phyloP scores from a whole-genome alignment of 2,329 filamentous ascomycete genomes.

The Neophaeococcomyces mojaviensis region DNA sequence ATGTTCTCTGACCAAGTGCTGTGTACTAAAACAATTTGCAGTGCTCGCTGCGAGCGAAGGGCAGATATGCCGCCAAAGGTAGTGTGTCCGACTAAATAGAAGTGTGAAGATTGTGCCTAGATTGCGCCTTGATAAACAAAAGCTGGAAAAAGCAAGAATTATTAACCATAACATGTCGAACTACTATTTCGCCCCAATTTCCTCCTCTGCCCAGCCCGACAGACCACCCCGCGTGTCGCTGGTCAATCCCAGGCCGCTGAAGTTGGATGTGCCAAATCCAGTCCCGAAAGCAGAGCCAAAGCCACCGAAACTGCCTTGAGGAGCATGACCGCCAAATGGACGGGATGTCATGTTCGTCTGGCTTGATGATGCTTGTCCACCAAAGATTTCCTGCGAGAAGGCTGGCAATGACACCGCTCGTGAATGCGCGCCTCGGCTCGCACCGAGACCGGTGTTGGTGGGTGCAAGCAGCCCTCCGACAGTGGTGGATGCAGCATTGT shows the following conservation, averaged over 20 bases:
- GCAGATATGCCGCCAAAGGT: slow-evolving; percentile 4
- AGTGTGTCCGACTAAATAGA: slow-evolving; percentile 5
- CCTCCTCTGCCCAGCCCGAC: slow-evolving; percentile 58
- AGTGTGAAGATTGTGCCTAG: neutral
- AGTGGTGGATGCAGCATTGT: slow-evolving; percentile 55
- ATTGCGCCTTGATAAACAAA: slow-evolving; percentile 8
- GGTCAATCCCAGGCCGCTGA: slow-evolving; percentile 51
- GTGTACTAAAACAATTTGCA: slow-evolving; percentile 16
- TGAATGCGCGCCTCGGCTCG: slow-evolving; percentile 55
- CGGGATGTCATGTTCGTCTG: slow-evolving; percentile 15
- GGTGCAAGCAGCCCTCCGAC: slow-evolving; percentile 72
- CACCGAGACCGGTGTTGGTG: slow-evolving; percentile 48
- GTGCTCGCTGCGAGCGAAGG: slow-evolving; percentile 12
- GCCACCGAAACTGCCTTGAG: slow-evolving; percentile 49
- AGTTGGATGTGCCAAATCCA: slow-evolving; percentile 47
- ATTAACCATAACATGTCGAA: too few species aligned
- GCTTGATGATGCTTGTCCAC: slow-evolving; percentile 28
- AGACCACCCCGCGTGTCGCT: slow-evolving; percentile 45
- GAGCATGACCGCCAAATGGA: slow-evolving; percentile 23
- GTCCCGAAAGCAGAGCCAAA: slow-evolving; percentile 53
- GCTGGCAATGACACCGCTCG: slow-evolving; percentile 83
- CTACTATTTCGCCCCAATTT: slow-evolving; percentile 47
- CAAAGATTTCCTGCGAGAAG: slow-evolving; percentile 54
- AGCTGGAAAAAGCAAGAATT: slow-evolving; percentile 18
- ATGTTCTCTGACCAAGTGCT: slow-evolving; percentile 8